Conservation (phyloP, 1,139 yeast genomes). For the Geotrichum phurueaensis region DNA sequence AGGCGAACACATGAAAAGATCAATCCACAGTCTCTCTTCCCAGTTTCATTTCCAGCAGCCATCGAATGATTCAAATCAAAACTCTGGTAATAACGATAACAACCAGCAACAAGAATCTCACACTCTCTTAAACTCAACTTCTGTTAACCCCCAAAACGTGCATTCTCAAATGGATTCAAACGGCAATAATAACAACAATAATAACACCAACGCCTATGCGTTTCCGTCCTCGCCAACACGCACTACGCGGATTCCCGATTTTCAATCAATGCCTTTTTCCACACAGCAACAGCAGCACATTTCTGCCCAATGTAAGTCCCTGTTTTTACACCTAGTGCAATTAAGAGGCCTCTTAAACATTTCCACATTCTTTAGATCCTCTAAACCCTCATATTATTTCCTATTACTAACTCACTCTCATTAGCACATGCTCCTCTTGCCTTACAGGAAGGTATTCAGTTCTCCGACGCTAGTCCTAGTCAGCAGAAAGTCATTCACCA, state of each 20-base stretch:
- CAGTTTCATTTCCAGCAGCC: background rate
- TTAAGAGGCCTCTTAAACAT: no score
- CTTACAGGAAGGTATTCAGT: constrained; percentile 19
- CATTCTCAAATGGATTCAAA: background rate
- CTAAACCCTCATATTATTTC: background rate
- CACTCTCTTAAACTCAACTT: background rate
- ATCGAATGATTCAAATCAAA: background rate
- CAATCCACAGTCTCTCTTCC: background rate
- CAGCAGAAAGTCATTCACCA: constrained; percentile 9
- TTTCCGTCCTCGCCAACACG: background rate
- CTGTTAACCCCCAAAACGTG: background rate
- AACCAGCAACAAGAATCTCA: background rate
- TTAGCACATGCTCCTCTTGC: constrained; percentile 5
- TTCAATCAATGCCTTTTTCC: background rate
- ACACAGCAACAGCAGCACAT: background rate
- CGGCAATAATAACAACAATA: background rate
- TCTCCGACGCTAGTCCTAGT: constrained; percentile 3
- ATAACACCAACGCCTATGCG: background rate
- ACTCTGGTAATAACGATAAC: background rate
- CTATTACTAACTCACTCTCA: background rate
- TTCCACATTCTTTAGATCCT: background rate
- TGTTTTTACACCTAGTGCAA: no score
- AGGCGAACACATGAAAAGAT: background rate
- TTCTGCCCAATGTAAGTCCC: background rate
- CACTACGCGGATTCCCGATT: background rate